Percentiles rank a stretch among this genome's conserved stretches.
Evolutionary conservation across 305 asterid species (phyloP).

Genomic region (Fraxinus ornus): DNA sequence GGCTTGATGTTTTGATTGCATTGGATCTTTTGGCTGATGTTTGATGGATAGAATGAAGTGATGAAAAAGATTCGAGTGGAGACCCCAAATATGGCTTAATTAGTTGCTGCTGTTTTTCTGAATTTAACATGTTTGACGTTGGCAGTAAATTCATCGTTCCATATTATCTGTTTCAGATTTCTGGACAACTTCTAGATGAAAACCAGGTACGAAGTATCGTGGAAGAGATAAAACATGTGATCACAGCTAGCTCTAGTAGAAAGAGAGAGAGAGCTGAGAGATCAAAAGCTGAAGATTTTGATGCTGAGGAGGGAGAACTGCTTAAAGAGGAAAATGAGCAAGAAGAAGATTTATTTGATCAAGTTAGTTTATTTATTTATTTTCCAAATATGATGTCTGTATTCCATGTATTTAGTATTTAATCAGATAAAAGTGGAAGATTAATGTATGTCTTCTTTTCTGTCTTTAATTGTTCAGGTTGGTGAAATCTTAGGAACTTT

Average conservation of each 20-base stretch:
- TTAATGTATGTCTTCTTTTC: neutral
- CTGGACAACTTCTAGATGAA: conserved; percentile 79
- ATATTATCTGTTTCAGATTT: conserved; percentile 43
- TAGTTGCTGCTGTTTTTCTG: neutral
- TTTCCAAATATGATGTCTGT: neutral
- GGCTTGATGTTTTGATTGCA: neutral
- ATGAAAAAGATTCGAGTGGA: neutral
- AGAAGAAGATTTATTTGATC: conserved; percentile 94
- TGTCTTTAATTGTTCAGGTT: conserved; percentile 42
- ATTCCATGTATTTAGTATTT: conserved; percentile 1
- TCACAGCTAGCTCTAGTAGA: conserved; percentile 87
- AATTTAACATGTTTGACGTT: conserved; percentile 10
- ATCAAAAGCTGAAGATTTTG: conserved; percentile 90
- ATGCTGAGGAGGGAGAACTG: conserved; percentile 86
- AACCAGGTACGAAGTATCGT: conserved; percentile 79
- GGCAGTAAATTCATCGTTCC: conserved; percentile 5
- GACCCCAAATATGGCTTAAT: neutral
- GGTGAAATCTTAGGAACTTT: conserved; percentile 85
- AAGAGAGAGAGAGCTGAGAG: conserved; percentile 75
- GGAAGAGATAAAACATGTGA: conserved; percentile 80
- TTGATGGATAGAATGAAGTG: neutral
- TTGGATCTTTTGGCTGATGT: neutral
- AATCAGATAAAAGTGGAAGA: neutral
- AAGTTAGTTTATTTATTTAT: conserved; percentile 43
- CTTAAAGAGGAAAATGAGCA: conserved; percentile 92